Evolutionary conservation across 2,329 filamentous ascomycete genomes (phyloP).

Genomic region (Cercospora janseana): DNA sequence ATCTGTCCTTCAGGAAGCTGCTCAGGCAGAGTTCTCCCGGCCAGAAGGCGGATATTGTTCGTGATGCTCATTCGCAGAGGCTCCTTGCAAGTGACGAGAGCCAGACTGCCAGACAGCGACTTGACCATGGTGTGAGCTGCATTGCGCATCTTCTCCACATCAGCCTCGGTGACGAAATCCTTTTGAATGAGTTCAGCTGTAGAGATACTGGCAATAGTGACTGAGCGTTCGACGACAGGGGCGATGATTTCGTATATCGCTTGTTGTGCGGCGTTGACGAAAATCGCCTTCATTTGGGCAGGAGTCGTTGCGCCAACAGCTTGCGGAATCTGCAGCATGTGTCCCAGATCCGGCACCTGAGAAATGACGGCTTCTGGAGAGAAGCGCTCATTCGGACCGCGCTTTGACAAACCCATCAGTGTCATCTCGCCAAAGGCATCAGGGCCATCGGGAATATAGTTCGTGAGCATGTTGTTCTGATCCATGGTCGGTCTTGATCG

Average conservation of each 20-base stretch:
- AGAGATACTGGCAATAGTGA: slow-evolving; percentile 96
- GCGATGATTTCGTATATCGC: slow-evolving; percentile 96
- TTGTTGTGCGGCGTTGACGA: slow-evolving; percentile 79
- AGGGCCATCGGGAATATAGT: slow-evolving; percentile 49
- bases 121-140: slow-evolving; percentile 94
- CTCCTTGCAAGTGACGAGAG: slow-evolving; percentile 97
- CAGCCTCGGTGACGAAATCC: slow-evolving; percentile 89
- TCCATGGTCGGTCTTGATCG: slow-evolving; percentile 61
- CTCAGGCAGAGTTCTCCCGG: slow-evolving; percentile 58
- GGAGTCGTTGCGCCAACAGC: slow-evolving; percentile 72
- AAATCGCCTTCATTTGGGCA: slow-evolving; percentile 67
- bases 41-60: slow-evolving; percentile 90
- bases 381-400: slow-evolving; percentile 65
- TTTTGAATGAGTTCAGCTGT: slow-evolving; percentile 94
- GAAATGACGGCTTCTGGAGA: slow-evolving; percentile 75
- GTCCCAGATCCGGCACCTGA: slow-evolving; percentile 78
- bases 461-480: slow-evolving; percentile 35
- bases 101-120: slow-evolving; percentile 86
- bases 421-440: slow-evolving; percentile 78
- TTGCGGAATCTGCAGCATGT: slow-evolving; percentile 74
- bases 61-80: slow-evolving; percentile 94
- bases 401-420: slow-evolving; percentile 66
- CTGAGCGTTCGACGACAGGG: slow-evolving; percentile 93
- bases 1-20: slow-evolving; percentile 91
- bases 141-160: slow-evolving; percentile 80